phyloP scores from a whole-genome alignment of 2,329 filamentous ascomycete genomes.

The Cercospora beticola region DNA sequence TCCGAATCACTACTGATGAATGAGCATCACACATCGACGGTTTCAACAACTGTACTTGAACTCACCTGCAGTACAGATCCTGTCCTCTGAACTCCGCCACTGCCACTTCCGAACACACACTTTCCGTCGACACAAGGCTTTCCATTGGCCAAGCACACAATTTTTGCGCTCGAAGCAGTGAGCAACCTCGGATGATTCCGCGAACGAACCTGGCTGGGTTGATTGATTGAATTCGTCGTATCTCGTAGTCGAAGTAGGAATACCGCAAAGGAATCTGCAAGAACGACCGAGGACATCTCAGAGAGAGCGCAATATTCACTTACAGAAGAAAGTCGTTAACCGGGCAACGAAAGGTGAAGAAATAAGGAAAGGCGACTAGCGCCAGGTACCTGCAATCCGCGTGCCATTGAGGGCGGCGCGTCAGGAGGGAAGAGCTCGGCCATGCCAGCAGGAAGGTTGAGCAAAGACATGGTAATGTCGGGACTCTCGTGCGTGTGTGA shows the following conservation, averaged over 20 bases:
- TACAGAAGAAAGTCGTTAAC: constrained; percentile 11
- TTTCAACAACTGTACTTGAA: not conserved
- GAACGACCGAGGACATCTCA: constrained; percentile 7
- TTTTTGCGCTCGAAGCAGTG: not conserved
- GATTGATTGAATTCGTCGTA: not conserved
- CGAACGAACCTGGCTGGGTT: not conserved
- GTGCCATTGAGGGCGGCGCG: not conserved
- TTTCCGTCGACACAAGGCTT: not conserved
- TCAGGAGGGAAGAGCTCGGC: not conserved
- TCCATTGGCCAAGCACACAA: constrained; percentile 10
- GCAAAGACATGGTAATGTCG: not conserved
- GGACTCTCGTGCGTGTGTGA: not conserved
- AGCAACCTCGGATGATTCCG: constrained; percentile 3
- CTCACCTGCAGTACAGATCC: constrained; percentile 7
- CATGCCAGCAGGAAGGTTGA: not conserved
- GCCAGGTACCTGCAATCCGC: constrained; percentile 4
- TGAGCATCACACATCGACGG: not conserved
- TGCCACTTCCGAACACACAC: constrained; percentile 5
- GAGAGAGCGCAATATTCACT: constrained; percentile 4
- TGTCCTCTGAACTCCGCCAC: constrained; percentile 1
- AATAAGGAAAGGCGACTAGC: constrained; percentile 1
- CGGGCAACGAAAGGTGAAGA: constrained; percentile 10
- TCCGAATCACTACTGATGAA: not conserved
- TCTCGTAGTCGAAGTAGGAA: not conserved
- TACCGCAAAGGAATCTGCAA: constrained; percentile 5